phyloP scores from a whole-genome alignment of 768 basidiomycete genomes.

The Amanita jacksonii region DNA sequence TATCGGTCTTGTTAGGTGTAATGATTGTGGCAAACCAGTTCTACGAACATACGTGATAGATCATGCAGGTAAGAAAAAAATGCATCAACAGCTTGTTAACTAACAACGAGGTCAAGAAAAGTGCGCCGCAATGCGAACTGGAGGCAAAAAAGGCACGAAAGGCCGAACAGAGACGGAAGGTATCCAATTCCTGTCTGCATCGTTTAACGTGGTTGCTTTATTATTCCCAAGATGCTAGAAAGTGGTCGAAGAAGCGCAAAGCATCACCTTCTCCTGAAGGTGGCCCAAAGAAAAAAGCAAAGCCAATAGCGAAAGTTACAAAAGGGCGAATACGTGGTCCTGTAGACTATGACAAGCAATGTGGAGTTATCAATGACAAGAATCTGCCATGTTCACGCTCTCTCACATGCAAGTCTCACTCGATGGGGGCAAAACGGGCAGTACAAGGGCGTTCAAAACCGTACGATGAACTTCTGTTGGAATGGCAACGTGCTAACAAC shows the following conservation, averaged over 20 bases:
- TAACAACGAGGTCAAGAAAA: too few species aligned
- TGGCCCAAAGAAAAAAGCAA: slow-evolving; percentile 69
- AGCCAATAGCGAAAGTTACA: slow-evolving; percentile 57
- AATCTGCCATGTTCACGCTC: slow-evolving; percentile 87
- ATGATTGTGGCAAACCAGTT: slow-evolving; percentile 74
- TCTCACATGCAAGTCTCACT: slow-evolving; percentile 95
- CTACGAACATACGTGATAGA: slow-evolving; percentile 66
- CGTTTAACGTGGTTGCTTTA: neutral
- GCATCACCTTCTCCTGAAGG: slow-evolving; percentile 66
- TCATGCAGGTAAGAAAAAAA: slow-evolving; percentile 54
- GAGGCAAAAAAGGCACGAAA: slow-evolving; percentile 45
- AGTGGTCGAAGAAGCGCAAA: slow-evolving; percentile 68
- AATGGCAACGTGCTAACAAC: slow-evolving; percentile 85
- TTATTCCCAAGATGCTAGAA: slow-evolving; percentile 28
- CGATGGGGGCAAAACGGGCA: slow-evolving; percentile 92
- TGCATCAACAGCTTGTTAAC: too few species aligned
- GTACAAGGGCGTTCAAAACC: slow-evolving; percentile 76
- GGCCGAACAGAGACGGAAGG: slow-evolving; percentile 44
- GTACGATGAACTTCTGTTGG: slow-evolving; percentile 83
- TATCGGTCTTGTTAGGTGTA: slow-evolving; percentile 65
- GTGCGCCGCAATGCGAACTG: slow-evolving; percentile 50
- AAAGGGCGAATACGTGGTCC: slow-evolving; percentile 80
- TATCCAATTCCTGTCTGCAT: slow-evolving; percentile 13
- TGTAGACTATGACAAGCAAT: slow-evolving; percentile 85
- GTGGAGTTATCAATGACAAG: slow-evolving; percentile 97